Base-by-base conservation (phyloP, 768 basidiomycete genomes). In the Udeniomyces megalosporus region DNA sequence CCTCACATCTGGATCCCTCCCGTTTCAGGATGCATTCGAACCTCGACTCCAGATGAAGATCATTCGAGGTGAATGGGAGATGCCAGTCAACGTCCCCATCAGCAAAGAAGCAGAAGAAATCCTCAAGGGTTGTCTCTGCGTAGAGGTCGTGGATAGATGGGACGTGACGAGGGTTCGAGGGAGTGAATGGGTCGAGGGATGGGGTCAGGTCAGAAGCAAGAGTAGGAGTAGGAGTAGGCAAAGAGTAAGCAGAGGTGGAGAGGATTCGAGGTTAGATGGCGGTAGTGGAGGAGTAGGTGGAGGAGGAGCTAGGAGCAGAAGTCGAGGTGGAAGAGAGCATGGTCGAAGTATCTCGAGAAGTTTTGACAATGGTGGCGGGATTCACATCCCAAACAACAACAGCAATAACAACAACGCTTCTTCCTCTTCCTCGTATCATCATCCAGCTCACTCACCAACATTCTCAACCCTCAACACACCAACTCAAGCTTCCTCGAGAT, bases 1-100 rank as follows among this genome's bases (percentile, higher is more conserved):
- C 1, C 78, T 97, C 22, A 83, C 83, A 0, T 59, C 63, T 4
- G 90, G 90, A 2, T 76, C 78, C n/a, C 76, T 97, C 7, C 95
- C 95, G 0, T 96, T 96, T 71, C 75, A 71, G 35, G 93, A 99
- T 73, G 76, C 84, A 0, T 99, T 87, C 69, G 93, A 99, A 72
- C 91, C 90, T 1, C 77, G 93, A 35, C 73, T 97, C 61, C 85
- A 88, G 56, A 84, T 89, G 80, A 92, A 92, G 74, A 93, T 99
- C 62, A 70, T 93, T 8, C 82, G 84, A 57, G 89, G 92, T 80
- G 74, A 71, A 70, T 78, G 70, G 73, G 74, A 74, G 42, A 46
- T 72, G 10, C 77, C 77, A 12, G 62, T 22, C 28, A 52, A 66
- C 6, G 78, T 69, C 24, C 57, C 75, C 46, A 74, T 74, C 1